Percentiles rank a stretch among this genome's conserved stretches.
phyloP scores from a whole-genome alignment of 257 asterid species.

The Apocynum venetum region DNA sequence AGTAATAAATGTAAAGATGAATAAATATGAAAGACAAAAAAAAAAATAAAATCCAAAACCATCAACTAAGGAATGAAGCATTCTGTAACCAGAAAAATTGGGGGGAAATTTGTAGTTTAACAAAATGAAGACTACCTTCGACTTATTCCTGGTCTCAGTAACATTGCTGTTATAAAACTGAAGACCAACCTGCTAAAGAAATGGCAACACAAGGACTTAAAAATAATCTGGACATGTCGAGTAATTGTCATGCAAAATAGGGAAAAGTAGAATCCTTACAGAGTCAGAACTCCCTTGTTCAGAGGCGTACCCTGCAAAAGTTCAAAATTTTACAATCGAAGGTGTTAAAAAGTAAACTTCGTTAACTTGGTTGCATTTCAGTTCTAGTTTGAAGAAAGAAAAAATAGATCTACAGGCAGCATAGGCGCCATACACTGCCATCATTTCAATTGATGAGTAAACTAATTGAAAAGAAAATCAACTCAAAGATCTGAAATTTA shows the following conservation, averaged over 20 bases:
- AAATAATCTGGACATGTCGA: neutral
- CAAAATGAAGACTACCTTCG: conserved; percentile 38
- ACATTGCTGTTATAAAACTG: conserved; percentile 34
- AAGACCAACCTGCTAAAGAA: conserved; percentile 38
- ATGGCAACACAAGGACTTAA: conserved; percentile 1
- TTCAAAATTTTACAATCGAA: neutral
- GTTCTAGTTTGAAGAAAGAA: conserved; percentile 2
- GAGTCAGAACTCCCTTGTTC: conserved; percentile 49
- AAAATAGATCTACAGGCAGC: neutral
- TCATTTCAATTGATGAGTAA: neutral
- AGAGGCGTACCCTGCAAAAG: conserved; percentile 56
- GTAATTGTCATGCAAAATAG: neutral
- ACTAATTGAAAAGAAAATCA: neutral
- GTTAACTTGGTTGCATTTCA: neutral
- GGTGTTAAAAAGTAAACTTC: neutral
- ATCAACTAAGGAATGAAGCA: neutral
- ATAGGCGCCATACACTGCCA: neutral
- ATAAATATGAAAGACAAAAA: neutral
- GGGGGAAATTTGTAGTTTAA: neutral
- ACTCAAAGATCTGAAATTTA: neutral
- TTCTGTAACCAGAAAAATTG: neutral
- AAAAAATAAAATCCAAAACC: neutral
- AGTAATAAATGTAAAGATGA: neutral
- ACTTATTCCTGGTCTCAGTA: conserved; percentile 31
- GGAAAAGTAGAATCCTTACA: conserved; percentile 46